These are phyloP conservation scores for Alternaria gansuensis DNA, from an alignment of 2,329 filamentous ascomycete genomes.

Conservation along the genomic window DNA sequence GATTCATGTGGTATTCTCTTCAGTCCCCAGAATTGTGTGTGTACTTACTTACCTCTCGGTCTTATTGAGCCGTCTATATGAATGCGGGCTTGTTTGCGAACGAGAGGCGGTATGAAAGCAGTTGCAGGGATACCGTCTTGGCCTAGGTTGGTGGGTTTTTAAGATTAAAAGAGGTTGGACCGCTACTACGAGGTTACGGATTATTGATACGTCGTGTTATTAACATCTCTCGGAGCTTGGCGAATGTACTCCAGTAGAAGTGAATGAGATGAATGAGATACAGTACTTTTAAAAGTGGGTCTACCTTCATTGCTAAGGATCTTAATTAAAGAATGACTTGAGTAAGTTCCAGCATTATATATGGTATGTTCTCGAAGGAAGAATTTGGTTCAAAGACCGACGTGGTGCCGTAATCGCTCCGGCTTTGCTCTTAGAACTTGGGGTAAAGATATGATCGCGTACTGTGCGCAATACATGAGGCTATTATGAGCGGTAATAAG, in stretches of 20 bases:
- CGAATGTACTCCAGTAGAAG: background rate
- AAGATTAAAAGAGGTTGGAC: background rate
- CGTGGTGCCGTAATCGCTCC: background rate
- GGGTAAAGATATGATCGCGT: background rate
- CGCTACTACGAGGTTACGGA: background rate
- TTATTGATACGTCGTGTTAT: background rate
- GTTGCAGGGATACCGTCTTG: background rate
- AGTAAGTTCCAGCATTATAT: too few species aligned
- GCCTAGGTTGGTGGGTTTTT: background rate
- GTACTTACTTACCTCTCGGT: background rate
- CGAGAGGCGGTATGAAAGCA: background rate
- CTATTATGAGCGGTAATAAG: background rate
- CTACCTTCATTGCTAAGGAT: too few species aligned
- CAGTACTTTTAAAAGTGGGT: too few species aligned
- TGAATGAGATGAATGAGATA: background rate
- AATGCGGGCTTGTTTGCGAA: background rate
- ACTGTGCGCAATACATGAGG: background rate
- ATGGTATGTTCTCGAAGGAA: too few species aligned
- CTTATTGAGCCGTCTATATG: background rate
- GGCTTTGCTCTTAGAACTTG: background rate
- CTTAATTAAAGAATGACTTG: too few species aligned
- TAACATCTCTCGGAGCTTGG: slow-evolving; percentile 7
- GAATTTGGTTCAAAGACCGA: background rate
- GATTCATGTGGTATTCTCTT: background rate
- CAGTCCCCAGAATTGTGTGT: background rate